Percentiles rank a stretch among this genome's conserved stretches.
Evolutionary conservation across 768 basidiomycete species (phyloP).

Genomic region (Xerocomus spinulosus): DNA sequence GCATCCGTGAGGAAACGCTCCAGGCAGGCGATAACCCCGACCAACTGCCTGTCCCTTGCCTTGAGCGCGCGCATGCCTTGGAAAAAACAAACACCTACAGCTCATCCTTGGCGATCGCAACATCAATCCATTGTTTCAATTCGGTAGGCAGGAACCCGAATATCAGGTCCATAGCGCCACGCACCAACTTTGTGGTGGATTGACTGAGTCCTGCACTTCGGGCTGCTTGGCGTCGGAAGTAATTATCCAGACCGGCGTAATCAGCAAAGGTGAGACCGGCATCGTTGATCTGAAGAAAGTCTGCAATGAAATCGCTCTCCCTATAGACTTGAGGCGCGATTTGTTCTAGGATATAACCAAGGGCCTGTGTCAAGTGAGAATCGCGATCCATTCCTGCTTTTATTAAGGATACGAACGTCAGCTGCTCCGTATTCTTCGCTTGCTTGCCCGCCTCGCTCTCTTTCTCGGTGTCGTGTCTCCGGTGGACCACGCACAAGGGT

Average conservation of each 20-base stretch:
- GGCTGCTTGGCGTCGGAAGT: constrained; percentile 90
- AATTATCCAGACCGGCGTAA: constrained; percentile 89
- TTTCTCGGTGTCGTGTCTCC: constrained; percentile 43
- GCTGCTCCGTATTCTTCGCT: constrained; percentile 65
- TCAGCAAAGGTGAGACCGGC: constrained; percentile 89
- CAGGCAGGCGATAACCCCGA: constrained; percentile 74
- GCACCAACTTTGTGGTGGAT: constrained; percentile 72
- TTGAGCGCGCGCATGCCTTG: constrained; percentile 1
- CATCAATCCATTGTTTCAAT: constrained; percentile 81
- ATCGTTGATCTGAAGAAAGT: constrained; percentile 91
- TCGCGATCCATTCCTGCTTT: not conserved
- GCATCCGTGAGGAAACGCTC: constrained; percentile 76
- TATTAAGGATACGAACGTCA: constrained; percentile 47
- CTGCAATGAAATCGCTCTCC: constrained; percentile 85
- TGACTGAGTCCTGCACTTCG: constrained; percentile 62
- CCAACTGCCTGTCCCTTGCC: constrained; percentile 59
- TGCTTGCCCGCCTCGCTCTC: constrained; percentile 47
- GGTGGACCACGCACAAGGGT: constrained; percentile 79
- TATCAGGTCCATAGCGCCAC: constrained; percentile 89
- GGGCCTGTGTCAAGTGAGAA: constrained; percentile 47
- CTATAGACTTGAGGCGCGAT: constrained; percentile 69
- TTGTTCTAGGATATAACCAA: constrained; percentile 69
- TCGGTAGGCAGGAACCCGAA: constrained; percentile 90
- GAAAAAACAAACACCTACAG: constrained; percentile 44
- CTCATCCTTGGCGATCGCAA: constrained; percentile 65